These are phyloP conservation scores for Fusarium sacchari DNA, from an alignment of 2,329 filamentous ascomycete species.

Conservation along the genomic window DNA sequence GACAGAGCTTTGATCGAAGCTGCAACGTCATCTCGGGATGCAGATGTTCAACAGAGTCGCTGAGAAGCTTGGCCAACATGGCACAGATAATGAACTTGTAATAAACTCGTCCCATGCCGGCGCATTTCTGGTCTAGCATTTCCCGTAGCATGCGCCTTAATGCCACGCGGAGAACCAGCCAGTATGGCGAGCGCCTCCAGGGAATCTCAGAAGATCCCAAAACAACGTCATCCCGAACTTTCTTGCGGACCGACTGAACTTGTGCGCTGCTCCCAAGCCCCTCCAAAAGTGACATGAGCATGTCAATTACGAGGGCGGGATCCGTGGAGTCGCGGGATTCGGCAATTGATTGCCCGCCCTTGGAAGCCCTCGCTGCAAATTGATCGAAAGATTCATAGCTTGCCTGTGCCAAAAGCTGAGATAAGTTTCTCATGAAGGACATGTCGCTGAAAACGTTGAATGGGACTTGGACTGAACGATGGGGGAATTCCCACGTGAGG, in stretches of 20 bases:
- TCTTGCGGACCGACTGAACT: conserved; percentile 60
- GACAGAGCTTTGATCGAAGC: conserved; percentile 61
- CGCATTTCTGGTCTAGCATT: conserved; percentile 47
- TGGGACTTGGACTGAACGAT: conserved; percentile 59
- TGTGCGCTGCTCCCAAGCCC: conserved; percentile 56
- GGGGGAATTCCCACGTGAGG: conserved; percentile 70
- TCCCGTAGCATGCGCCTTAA: conserved; percentile 61
- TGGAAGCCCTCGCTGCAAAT: conserved; percentile 62
- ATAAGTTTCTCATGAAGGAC: conserved; percentile 59
- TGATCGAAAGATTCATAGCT: conserved; percentile 62
- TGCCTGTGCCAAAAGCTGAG: conserved; percentile 65
- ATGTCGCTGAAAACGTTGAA: conserved; percentile 35
- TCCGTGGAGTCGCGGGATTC: conserved; percentile 68
- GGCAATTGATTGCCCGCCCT: conserved; percentile 58
- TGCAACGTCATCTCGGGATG: conserved; percentile 33
- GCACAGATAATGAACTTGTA: conserved; percentile 69
- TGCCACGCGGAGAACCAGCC: conserved; percentile 69
- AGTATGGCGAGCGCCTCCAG: conserved; percentile 71
- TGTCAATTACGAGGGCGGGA: conserved; percentile 66
- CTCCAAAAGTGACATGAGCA: conserved; percentile 70
- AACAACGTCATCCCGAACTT: conserved; percentile 70
- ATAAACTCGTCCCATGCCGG: conserved; percentile 48
- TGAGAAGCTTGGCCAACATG: conserved; percentile 58
- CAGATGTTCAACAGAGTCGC: conserved; percentile 44
- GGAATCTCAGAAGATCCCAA: conserved; percentile 59